Base-by-base conservation (phyloP, 2,329 filamentous ascomycete genomes). In the Hypoxylon sp. region DNA sequence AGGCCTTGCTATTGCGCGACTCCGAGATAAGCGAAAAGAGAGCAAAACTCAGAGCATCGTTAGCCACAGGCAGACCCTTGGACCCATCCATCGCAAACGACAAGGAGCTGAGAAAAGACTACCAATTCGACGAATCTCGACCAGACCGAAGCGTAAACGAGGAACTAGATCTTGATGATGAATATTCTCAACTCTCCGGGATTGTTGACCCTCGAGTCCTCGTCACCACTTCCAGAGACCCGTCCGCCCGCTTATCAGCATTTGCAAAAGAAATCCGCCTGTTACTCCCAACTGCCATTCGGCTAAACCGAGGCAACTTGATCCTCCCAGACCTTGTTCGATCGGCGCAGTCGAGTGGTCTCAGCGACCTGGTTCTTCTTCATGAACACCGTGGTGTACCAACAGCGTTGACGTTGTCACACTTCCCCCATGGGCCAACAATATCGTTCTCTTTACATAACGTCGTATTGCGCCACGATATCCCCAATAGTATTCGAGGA, bases 381-480 rank as follows among this genome's bases (percentile, higher is more conserved):
- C 95, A 98, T 79, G 96, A 98, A 78, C 95, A 98, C 80, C 89
- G 96, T 78, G 95, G 95, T 75, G 95, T 92, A 0, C 96, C 96
- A 0, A 98, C 95, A 0, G 95, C 94, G 1, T 83, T 99, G 74
- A 93, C 91, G 2, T 81, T 94, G 71, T 89, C 89, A n/a, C 90
- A 96, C 80, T 88, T 95, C 70, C 90, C 93, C 10, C 92, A 94
- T 73, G 92, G 92, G 0, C 90, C 92, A n/a, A 91, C 93, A 4
- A 91, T 91, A 31, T 94, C 92, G 8, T 97, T 97, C 81, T 94
- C 91, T 4, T 84, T 98, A 17, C 93, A 97, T 80, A 98, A 99
- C 72, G 95, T 98, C 2, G 91, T 98, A 8, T 85, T 99, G 56
- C 90, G 96, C 49, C 93, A 95, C 67, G 96, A 99, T 78, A 97